Conservation (phyloP, 352 stramenopile species). For the Thraustochytrium striatum region DNA sequence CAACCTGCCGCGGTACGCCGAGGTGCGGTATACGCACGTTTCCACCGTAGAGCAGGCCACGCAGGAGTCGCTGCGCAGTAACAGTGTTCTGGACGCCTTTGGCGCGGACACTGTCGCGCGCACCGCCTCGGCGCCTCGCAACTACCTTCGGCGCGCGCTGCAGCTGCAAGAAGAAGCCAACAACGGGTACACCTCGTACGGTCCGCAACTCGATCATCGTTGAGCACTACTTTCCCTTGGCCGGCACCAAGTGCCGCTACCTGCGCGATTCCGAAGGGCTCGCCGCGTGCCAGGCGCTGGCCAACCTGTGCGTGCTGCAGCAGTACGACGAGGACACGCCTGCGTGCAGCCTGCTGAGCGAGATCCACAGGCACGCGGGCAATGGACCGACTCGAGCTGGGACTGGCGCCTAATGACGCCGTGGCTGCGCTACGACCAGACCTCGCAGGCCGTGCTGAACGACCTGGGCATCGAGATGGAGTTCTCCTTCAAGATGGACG, state of each 20-base stretch:
- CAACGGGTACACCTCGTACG: constrained; percentile 2
- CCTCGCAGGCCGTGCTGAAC: constrained; percentile 62
- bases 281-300: constrained; percentile 74
- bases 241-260: constrained; percentile 28
- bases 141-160: not conserved
- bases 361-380: constrained; percentile 46
- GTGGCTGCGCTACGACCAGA: constrained; percentile 76
- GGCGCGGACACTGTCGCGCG: not conserved
- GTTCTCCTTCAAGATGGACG: constrained; percentile 71
- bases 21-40: constrained; percentile 33
- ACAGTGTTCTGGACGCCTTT: not conserved
- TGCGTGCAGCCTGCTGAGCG: constrained; percentile 69
- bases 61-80: not conserved
- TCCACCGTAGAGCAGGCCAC: not conserved
- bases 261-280: not conserved
- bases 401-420: constrained; percentile 73
- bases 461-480: constrained; percentile 71
- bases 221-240: constrained; percentile 26
- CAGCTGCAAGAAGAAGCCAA: not conserved
- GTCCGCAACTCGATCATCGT: constrained; percentile 16
- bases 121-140: not conserved
- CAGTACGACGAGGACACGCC: constrained; percentile 66
- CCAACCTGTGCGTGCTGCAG: constrained; percentile 86
- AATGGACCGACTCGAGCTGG: constrained; percentile 59
- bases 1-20: not conserved